phyloP scores from a whole-genome alignment of 768 basidiomycete species.

The Tylopilus plumbeoviolaceoides region DNA sequence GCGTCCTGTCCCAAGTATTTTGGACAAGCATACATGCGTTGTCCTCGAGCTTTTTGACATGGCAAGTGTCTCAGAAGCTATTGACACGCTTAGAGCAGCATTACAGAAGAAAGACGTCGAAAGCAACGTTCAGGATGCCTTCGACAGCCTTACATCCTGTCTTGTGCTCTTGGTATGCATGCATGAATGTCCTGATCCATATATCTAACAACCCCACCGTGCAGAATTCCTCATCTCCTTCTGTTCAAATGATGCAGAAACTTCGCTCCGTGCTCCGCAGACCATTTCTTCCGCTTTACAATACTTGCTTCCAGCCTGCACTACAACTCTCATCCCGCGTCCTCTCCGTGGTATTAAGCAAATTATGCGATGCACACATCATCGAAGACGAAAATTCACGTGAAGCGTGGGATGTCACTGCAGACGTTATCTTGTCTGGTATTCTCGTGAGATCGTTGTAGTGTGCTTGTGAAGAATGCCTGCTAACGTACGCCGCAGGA shows the following conservation, averaged over 20 bases:
- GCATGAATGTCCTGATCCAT: neutral
- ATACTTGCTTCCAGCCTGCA: slow-evolving; percentile 33
- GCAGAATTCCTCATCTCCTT: slow-evolving; percentile 39
- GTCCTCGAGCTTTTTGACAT: slow-evolving; percentile 7
- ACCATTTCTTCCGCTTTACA: slow-evolving; percentile 44
- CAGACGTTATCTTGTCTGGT: slow-evolving; percentile 49
- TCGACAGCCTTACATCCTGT: slow-evolving; percentile 40
- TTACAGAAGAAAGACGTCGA: slow-evolving; percentile 28
- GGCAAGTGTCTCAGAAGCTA: slow-evolving; percentile 28
- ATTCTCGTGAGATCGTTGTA: slow-evolving; percentile 36
- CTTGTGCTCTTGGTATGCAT: slow-evolving; percentile 41
- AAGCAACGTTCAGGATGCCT: slow-evolving; percentile 30
- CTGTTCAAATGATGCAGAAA: slow-evolving; percentile 34
- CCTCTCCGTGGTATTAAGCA: slow-evolving; percentile 39
- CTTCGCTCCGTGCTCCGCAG: slow-evolving; percentile 40
- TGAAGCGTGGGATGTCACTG: slow-evolving; percentile 43
- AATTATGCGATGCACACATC: slow-evolving; percentile 29
- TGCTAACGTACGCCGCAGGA: slow-evolving; percentile 21
- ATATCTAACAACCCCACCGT: neutral
- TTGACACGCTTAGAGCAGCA: slow-evolving; percentile 30
- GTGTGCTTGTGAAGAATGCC: neutral
- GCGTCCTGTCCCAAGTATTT: neutral
- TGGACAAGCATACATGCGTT: neutral
- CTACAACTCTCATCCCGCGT: slow-evolving; percentile 40
- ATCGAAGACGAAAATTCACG: slow-evolving; percentile 18